phyloP scores from a whole-genome alignment of 139 green algal genomes.

The Chlorella vulgaris region DNA sequence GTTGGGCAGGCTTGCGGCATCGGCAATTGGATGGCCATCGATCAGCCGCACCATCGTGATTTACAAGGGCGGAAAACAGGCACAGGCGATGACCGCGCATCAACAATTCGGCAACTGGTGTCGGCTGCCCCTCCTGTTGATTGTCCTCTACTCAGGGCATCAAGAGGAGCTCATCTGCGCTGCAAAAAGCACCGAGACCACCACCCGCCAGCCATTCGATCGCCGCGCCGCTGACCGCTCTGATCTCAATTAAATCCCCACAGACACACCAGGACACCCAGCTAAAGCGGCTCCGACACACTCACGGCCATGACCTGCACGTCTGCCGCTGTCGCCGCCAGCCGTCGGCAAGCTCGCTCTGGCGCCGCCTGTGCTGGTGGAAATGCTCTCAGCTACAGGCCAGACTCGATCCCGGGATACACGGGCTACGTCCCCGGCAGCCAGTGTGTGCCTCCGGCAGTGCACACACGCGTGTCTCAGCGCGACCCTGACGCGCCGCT shows the following conservation, averaged over 20 bases:
- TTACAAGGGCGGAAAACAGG: too few species aligned
- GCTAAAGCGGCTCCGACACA: not conserved
- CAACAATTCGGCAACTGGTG: not conserved
- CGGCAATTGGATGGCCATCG: not conserved
- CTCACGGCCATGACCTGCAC: not conserved
- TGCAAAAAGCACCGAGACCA: too few species aligned
- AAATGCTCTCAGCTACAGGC: not conserved
- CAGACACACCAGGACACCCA: too few species aligned
- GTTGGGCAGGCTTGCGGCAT: not conserved
- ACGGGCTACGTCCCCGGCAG: not conserved
- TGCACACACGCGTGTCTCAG: not conserved
- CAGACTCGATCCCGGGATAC: not conserved
- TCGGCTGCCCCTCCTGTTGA: not conserved
- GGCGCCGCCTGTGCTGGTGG: not conserved
- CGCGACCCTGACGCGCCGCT: not conserved
- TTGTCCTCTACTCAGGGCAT: too few species aligned
- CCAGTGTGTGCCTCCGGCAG: not conserved
- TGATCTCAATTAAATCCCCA: too few species aligned
- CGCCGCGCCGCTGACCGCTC: too few species aligned
- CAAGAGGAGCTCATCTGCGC: too few species aligned
- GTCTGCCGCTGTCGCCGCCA: not conserved
- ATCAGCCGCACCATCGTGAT: not conserved
- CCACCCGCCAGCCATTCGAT: too few species aligned
- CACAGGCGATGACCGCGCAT: too few species aligned
- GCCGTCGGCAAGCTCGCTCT: not conserved